Percentiles rank a stretch among this genome's conserved stretches.
These are phyloP conservation scores for Mortierella sp. DNA, from an alignment of 371 early-diverging fungal species.

Conservation along the genomic window DNA sequence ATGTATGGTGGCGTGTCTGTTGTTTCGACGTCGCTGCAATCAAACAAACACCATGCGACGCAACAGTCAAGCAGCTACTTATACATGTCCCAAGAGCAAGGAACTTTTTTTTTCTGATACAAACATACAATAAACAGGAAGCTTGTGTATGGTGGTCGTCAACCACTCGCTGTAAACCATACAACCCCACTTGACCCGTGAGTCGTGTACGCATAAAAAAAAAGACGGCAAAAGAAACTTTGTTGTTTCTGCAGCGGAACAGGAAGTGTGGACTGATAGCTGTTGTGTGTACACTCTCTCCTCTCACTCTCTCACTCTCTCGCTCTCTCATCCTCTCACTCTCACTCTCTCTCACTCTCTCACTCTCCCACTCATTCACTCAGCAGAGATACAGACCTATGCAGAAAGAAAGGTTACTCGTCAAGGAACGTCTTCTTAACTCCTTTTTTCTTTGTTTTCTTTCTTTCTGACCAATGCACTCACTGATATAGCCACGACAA, in stretches of 20 bases:
- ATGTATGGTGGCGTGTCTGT: no score
- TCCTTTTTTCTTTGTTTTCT: neutral
- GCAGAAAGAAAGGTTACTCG: neutral
- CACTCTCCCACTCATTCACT: neutral
- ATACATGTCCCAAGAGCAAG: neutral
- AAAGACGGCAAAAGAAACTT: neutral
- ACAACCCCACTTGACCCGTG: neutral
- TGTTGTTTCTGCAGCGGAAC: neutral
- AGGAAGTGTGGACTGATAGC: neutral
- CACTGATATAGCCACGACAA: neutral
- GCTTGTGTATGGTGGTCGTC: neutral
- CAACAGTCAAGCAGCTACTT: no score
- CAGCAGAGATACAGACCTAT: constrained; percentile 8
- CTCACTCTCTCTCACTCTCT: no score
- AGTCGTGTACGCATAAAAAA: neutral
- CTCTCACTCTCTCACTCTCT: no score
- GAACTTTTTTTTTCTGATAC: neutral
- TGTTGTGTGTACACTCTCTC: neutral
- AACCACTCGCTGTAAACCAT: neutral
- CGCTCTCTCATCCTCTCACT: no score
- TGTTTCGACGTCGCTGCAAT: no score
- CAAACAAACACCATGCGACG: no score
- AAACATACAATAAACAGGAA: constrained; percentile 3
- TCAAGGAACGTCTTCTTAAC: neutral
- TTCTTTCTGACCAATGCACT: neutral